Conservation (phyloP, 768 basidiomycete genomes). For the Xerocomellus chrysenteron region DNA sequence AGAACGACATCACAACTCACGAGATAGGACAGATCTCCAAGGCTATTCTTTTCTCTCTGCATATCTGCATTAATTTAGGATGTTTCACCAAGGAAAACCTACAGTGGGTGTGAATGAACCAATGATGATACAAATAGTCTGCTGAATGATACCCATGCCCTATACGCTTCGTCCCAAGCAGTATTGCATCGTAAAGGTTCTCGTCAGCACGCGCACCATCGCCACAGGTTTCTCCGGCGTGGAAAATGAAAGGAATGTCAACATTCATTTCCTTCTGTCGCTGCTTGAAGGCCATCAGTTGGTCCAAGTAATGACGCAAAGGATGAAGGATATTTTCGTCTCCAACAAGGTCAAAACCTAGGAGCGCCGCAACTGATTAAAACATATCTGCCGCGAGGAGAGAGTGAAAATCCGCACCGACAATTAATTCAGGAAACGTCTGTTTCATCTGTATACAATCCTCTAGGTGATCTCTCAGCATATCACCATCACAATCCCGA, state of each 20-base stretch:
- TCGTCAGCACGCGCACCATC: conserved; percentile 70
- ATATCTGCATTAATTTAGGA: conserved; percentile 66
- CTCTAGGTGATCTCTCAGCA: conserved; percentile 64
- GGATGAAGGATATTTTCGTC: conserved; percentile 62
- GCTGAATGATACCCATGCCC: conserved; percentile 63
- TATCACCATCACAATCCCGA: conserved; percentile 52
- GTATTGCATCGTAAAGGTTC: conserved; percentile 77
- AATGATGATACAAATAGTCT: neutral
- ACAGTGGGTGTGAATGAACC: neutral
- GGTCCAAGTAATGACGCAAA: conserved; percentile 60
- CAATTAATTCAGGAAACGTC: conserved; percentile 70
- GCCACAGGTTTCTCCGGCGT: conserved; percentile 78
- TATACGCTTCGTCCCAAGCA: conserved; percentile 76
- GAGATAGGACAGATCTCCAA: conserved; percentile 82
- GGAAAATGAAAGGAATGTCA: conserved; percentile 70
- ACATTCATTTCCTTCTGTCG: conserved; percentile 56
- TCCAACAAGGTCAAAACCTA: conserved; percentile 82
- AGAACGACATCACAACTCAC: conserved; percentile 40
- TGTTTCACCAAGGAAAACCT: conserved; percentile 79
- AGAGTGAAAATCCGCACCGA: conserved; percentile 42
- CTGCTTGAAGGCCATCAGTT: conserved; percentile 56
- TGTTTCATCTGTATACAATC: conserved; percentile 75
- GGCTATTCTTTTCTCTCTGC: conserved; percentile 60
- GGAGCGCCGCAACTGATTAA: neutral
- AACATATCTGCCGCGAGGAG: neutral